phyloP scores from a whole-genome alignment of 371 early-diverging fungal species.

The Parasitella parasitica region DNA sequence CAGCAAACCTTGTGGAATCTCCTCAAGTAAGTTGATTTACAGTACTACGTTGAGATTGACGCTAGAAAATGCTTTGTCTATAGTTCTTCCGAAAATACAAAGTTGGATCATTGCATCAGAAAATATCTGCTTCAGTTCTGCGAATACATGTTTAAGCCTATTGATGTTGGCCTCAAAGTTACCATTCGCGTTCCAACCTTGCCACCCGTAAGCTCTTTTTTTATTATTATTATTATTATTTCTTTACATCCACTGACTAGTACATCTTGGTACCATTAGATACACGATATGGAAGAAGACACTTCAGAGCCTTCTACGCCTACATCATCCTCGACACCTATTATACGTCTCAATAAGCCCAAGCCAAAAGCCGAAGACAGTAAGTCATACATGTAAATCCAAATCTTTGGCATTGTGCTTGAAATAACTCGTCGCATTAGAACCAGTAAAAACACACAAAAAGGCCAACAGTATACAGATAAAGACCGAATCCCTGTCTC shows the following conservation, averaged over 20 bases:
- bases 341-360: constrained; percentile 34
- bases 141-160: constrained; percentile 60
- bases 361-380: constrained; percentile 29
- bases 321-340: constrained; percentile 20
- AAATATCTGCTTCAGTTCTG: constrained; percentile 61
- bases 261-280: background rate
- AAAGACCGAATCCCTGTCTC: constrained; percentile 15
- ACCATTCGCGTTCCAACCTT: constrained; percentile 47
- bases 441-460: constrained; percentile 12
- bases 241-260: too few relatives aligned
- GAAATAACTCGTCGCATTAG: background rate
- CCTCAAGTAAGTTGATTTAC: constrained; percentile 29
- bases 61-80: background rate
- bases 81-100: constrained; percentile 32
- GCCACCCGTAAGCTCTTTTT: constrained; percentile 2
- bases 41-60: background rate
- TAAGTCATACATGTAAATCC: too few relatives aligned
- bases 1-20: constrained; percentile 44
- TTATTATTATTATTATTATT: constrained; percentile 12
- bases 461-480: constrained; percentile 16
- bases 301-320: constrained; percentile 23
- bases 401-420: too few relatives aligned
- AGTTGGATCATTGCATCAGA: constrained; percentile 53
- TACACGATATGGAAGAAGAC: constrained; percentile 12
- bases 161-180: constrained; percentile 55